Evolutionary conservation across 2,329 filamentous ascomycete genomes (phyloP), one percentile per base, ranked within the genome.

Genomic region (Pestalotiopsis sp.): DNA sequence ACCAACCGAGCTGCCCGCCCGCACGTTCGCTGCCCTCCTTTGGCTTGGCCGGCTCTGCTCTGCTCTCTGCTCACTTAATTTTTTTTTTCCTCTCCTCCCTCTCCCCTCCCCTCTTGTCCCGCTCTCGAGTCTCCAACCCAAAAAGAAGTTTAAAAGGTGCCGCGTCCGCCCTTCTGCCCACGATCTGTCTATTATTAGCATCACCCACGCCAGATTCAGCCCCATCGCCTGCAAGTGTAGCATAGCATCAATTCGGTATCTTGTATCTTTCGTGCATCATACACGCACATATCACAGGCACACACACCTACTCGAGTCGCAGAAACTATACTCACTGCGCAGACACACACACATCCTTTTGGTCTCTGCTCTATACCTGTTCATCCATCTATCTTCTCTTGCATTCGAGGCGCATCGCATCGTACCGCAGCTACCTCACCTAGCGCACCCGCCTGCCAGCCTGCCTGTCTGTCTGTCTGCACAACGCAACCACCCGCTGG

Each of bases 121-220:
- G 71, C 70, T 72, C 70, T 74, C 45, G 45, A 52, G 45, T 52
- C 45, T 23, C 45, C 45, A 23, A 52, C 45, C 59, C 59, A 36
- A 59, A 36, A 62, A 72, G 72, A 72, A 72, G 70, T 70, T 61
- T 68, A 72, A 73, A 70, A 75, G 70, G 76, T 80, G 79, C 82
- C 81, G 45, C 45, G 61, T 64, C 59, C 59, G 59, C 59, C 59
- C 59, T 62, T 39, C 49, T 52, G 45, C 61, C 65, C 82, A 83
- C 80, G 79, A 82, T 81, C 79, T 75, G 72, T 82, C 83, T 85
- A 85, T 84, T 83, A 83, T 85, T 85, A 85, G 83, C 81, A 85
- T 76, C 82, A 81, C 79, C 80, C 79, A 82, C 81, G 79, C 81
- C 81, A 83, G 82, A 82, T 84, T 82, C 82, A 84, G 82, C 83